Base-by-base conservation (phyloP, 805 yeast species). In the Kregervanrija pseudodelftensis region DNA sequence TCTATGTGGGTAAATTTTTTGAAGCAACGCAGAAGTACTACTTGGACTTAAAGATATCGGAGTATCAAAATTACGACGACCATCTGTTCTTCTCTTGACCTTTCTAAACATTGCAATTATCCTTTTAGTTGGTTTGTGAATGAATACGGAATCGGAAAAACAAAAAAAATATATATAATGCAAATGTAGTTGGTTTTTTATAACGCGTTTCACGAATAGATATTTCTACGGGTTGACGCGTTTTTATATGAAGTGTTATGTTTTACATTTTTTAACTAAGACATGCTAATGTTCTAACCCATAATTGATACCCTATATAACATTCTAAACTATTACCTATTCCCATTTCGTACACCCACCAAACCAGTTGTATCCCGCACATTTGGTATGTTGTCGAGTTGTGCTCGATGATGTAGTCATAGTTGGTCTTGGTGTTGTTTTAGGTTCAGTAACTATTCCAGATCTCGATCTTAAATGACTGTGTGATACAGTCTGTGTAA, bases 1-100 rank as follows among this genome's bases (percentile, higher is more conserved):
- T 41, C 95, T 71, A 33, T 77, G 68, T 10, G 79, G 74, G 59
- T 82, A 80, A 12, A 41, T 44, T n/a, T 35, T 38, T 11, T 49
- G 14, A 11, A 47, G 35, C 0, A 47, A 40, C 14, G 43, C 39
- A 30, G 42, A 42, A 1, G 39, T 17, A 10, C 35, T 44, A 2
- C 45, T 32, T 16, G 41, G 41, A 3, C 33, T 12, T 11, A 41
- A 15, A 14, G 37, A 30, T 1, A 36, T 71, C 54, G 45, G 61
- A 1, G 46, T 57, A 45, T 67, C 72, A 53, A 82, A 83, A 63
- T 84, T 82, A 56, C 78, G 74, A 50, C 93, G 73, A 1, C 88
- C 85, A 1, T 84, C 78, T 2, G 86, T 78, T 63, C 87, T 76
- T 66, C 87, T 77, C 59, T 80, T 83, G n/a, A 76, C 68, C 51